Conservation (phyloP, 768 basidiomycete genomes). For the Pleurotus sapidus region DNA sequence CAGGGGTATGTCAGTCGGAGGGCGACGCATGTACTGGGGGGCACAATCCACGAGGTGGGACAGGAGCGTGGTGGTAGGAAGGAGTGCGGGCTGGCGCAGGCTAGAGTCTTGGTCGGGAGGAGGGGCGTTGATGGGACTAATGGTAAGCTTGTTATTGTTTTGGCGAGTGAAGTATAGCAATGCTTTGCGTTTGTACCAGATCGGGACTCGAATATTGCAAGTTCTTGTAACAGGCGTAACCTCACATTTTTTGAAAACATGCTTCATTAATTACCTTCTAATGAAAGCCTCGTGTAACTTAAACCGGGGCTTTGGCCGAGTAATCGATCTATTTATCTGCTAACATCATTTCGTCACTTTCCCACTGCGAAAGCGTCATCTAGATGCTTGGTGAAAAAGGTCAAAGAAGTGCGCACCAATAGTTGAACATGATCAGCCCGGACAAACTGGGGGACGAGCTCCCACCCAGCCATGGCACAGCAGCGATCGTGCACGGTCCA, state of each 20-base stretch:
- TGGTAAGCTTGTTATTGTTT: conserved; percentile 37
- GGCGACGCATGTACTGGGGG: conserved; percentile 44
- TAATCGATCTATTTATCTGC: conserved; percentile 9
- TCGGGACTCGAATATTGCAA: conserved; percentile 14
- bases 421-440: too few relatives aligned
- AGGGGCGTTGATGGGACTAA: conserved; percentile 17
- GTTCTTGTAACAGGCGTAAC: background rate
- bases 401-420: background rate
- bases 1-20: conserved; percentile 40
- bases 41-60: conserved; percentile 26
- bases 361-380: conserved; percentile 2
- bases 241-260: conserved; percentile 1
- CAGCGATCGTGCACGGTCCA: too few relatives aligned
- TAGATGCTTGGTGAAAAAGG: background rate
- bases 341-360: conserved; percentile 5
- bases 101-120: conserved; percentile 15
- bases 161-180: background rate
- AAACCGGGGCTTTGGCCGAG: conserved; percentile 8
- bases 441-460: too few relatives aligned
- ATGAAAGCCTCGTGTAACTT: conserved; percentile 8
- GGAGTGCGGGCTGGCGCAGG: conserved; percentile 22
- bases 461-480: too few relatives aligned
- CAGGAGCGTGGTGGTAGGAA: conserved; percentile 27
- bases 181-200: conserved; percentile 10
- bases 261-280: conserved; percentile 5